Evolutionary conservation across 2,329 filamentous ascomycete genomes (phyloP).

Genomic region (Diplodia scrobiculata): DNA sequence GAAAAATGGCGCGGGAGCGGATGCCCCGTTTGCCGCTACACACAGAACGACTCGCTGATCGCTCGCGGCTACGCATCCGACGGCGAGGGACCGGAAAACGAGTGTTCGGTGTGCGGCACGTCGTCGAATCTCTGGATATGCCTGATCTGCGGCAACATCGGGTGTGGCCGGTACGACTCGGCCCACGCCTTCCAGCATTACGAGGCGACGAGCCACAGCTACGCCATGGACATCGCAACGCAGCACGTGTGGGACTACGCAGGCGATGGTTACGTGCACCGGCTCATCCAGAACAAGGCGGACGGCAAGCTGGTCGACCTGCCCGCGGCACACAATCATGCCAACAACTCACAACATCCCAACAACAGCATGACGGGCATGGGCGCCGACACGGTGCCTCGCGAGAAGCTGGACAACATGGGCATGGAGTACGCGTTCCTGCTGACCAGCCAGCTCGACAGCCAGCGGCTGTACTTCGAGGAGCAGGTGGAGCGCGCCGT

Average conservation of each 20-base stretch:
- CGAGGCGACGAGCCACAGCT: constrained; percentile 85
- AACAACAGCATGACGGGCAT: constrained; percentile 46
- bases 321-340: constrained; percentile 53
- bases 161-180: constrained; percentile 90
- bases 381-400: constrained; percentile 68
- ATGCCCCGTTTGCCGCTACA: constrained; percentile 93
- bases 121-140: constrained; percentile 90
- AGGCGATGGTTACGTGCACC: constrained; percentile 92
- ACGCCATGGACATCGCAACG: constrained; percentile 87
- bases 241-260: constrained; percentile 99
- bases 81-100: constrained; percentile 61
- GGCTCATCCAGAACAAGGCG: constrained; percentile 89
- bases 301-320: constrained; percentile 91
- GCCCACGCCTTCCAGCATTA: constrained; percentile 93
- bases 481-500: constrained; percentile 85
- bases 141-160: constrained; percentile 87
- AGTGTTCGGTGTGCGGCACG: constrained; percentile 80
- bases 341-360: constrained; percentile 33
- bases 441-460: constrained; percentile 88
- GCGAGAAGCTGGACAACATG: constrained; percentile 74
- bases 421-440: constrained; percentile 93
- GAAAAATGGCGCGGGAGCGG: constrained; percentile 95
- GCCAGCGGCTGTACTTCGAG: constrained; percentile 90
- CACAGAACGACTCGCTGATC: constrained; percentile 59
- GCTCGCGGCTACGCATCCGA: constrained; percentile 40